Evolutionary conservation across 2,329 filamentous ascomycete species (phyloP).

Genomic region (Pseudocercospora fijiensis): DNA sequence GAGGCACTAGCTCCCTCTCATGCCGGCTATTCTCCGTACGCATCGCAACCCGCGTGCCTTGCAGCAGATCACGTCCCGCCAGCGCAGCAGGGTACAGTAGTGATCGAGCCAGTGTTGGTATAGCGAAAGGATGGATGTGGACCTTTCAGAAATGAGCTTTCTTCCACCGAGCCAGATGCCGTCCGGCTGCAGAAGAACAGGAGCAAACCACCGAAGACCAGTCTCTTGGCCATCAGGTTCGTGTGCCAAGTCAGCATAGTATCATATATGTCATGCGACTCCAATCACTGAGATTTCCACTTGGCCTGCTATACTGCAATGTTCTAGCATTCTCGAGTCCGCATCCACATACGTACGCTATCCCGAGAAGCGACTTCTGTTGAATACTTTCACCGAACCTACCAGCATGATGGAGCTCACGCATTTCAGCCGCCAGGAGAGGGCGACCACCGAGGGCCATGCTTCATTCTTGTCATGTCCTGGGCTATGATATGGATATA

Average conservation of each 20-base stretch:
- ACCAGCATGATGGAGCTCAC: conserved; percentile 11
- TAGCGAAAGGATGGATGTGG: conserved; percentile 15
- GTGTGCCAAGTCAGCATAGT: background rate
- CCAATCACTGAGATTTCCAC: background rate
- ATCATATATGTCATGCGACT: conserved; percentile 16
- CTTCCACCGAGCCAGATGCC: background rate
- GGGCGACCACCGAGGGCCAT: conserved; percentile 13
- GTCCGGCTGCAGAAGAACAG: background rate
- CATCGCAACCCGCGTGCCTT: background rate
- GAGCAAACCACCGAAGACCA: conserved; percentile 17
- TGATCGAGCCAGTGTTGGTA: conserved; percentile 1
- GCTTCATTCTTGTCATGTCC: no score
- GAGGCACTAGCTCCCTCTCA: background rate
- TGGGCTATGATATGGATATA: conserved; percentile 13
- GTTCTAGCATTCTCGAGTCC: conserved; percentile 10
- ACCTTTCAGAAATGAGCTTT: background rate
- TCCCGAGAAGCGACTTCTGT: conserved; percentile 12
- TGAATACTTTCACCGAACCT: conserved; percentile 9
- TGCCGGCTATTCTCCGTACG: background rate
- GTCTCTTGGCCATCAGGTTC: conserved; percentile 16
- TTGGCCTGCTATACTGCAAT: conserved; percentile 1
- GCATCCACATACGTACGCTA: conserved; percentile 6
- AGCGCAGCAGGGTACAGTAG: no score
- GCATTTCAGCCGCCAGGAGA: conserved; percentile 5
- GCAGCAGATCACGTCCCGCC: background rate